phyloP scores from a whole-genome alignment of 257 asterid species.

The Buddleja alternifolia region DNA sequence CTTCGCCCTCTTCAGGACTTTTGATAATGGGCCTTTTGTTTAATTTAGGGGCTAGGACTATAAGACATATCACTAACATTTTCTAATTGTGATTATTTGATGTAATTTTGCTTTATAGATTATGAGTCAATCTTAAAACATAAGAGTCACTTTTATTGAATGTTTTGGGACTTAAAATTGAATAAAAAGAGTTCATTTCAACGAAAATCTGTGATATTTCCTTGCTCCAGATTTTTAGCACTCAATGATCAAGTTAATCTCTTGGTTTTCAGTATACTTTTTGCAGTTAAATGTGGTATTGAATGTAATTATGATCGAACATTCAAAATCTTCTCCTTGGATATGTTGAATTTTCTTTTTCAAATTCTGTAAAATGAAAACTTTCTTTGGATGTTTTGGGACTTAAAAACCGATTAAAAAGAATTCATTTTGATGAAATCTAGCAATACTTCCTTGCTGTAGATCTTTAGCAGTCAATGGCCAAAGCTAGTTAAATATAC shows the following conservation, averaged over 20 bases:
- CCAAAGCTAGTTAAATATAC: neutral
- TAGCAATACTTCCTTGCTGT: neutral
- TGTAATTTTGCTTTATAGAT: neutral
- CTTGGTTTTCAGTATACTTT: too few species aligned
- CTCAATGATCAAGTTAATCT: neutral
- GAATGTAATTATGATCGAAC: too few species aligned
- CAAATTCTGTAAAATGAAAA: too few species aligned
- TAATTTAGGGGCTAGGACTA: too few species aligned
- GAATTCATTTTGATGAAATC: neutral
- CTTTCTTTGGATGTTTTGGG: slow-evolving; percentile 24
- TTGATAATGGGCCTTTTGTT: too few species aligned
- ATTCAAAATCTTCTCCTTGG: too few species aligned
- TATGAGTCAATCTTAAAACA: neutral
- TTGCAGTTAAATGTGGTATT: too few species aligned
- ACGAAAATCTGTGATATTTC: neutral
- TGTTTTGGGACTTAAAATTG: slow-evolving; percentile 6
- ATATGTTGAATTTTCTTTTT: too few species aligned
- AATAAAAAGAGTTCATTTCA: neutral
- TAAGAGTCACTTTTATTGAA: neutral
- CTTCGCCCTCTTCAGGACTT: too few species aligned
- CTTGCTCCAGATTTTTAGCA: neutral
- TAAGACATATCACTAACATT: too few species aligned
- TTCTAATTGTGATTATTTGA: too few species aligned
- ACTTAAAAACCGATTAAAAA: neutral
- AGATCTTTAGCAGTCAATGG: neutral